phyloP scores from a whole-genome alignment of 106 monocot species.

The Allium fistulosum region DNA sequence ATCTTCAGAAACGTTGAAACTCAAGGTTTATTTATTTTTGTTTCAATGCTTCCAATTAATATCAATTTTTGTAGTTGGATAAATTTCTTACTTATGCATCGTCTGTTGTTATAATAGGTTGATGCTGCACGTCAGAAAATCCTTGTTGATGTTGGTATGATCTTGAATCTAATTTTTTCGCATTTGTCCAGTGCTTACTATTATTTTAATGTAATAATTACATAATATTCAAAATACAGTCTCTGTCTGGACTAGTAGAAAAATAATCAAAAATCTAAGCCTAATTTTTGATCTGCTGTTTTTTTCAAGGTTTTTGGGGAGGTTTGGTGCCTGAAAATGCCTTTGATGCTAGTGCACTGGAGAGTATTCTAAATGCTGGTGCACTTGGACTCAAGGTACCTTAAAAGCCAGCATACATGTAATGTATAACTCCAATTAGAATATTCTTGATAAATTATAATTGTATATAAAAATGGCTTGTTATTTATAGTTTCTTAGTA shows the following conservation, averaged over 20 bases:
- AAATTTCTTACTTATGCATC: too few species aligned
- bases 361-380: constrained; percentile 24
- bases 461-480: too few species aligned
- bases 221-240: too few species aligned
- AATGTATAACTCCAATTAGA: too few species aligned
- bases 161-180: background rate
- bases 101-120: constrained; percentile 34
- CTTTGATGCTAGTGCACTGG: constrained; percentile 44
- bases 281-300: background rate
- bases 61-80: too few species aligned
- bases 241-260: background rate
- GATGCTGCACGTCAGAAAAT: constrained; percentile 75
- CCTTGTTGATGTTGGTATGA: constrained; percentile 90
- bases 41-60: too few species aligned
- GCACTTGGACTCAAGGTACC: constrained; percentile 43
- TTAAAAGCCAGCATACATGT: too few species aligned
- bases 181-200: background rate
- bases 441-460: too few species aligned
- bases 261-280: background rate
- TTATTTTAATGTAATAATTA: background rate
- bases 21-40: constrained; percentile 52
- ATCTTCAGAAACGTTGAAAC: constrained; percentile 66
- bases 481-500: too few species aligned
- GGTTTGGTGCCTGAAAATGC: constrained; percentile 97
- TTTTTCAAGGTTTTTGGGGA: constrained; percentile 87